These are phyloP conservation scores for Plantago coronopus DNA, from an alignment of 305 asterid genomes.

Conservation along the genomic window DNA sequence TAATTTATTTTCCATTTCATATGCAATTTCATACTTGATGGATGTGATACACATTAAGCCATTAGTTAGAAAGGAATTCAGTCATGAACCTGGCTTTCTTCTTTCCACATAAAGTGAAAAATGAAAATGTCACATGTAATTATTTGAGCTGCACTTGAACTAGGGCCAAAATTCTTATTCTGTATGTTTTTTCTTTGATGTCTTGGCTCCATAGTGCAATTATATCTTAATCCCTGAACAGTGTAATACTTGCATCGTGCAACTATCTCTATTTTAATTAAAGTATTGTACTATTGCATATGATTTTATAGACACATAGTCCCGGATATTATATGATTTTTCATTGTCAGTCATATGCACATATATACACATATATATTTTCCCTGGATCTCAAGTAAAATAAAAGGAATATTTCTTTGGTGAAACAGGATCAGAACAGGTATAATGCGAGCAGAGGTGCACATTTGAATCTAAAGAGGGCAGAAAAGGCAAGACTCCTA, in stretches of 20 bases:
- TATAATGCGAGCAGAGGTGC: slow-evolving; percentile 98
- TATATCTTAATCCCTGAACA: too few relatives aligned
- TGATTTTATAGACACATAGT: too few relatives aligned
- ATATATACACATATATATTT: neutral
- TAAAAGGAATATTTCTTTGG: slow-evolving; percentile 13
- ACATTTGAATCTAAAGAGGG: slow-evolving; percentile 93
- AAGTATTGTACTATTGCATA: neutral
- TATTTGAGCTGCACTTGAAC: too few relatives aligned
- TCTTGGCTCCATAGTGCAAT: too few relatives aligned
- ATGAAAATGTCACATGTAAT: too few relatives aligned
- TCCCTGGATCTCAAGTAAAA: neutral
- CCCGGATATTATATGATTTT: neutral
- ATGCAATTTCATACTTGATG: neutral
- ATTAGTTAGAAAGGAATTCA: too few relatives aligned
- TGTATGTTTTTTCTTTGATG: too few relatives aligned
- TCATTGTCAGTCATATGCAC: slow-evolving; percentile 1
- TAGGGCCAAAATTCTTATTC: too few relatives aligned
- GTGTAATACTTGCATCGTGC: neutral
- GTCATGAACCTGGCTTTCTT: too few relatives aligned
- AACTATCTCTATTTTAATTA: neutral
- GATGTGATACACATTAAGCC: too few relatives aligned
- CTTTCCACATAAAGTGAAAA: too few relatives aligned
- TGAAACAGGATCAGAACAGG: slow-evolving; percentile 90
- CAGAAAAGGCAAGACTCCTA: slow-evolving; percentile 87
- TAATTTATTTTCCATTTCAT: slow-evolving; percentile 21